Percentiles rank a stretch among this genome's conserved stretches.
These are phyloP conservation scores for Aspergillus sp. DNA, from an alignment of 2,329 filamentous ascomycete genomes.

Conservation along the genomic window DNA sequence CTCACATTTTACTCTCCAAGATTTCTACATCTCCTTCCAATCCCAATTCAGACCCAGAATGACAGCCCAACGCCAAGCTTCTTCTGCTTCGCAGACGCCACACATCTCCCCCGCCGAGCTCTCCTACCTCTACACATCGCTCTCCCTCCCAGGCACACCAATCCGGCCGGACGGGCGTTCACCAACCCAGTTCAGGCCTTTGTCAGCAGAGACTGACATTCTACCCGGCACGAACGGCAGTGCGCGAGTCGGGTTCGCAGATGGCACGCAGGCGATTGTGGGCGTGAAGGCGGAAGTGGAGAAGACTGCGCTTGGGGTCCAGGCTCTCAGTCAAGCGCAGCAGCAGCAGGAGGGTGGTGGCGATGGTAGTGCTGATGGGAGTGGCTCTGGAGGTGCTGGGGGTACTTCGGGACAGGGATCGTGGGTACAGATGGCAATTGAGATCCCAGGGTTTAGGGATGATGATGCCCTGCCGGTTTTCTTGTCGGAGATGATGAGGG, in stretches of 20 bases:
- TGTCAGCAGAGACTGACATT: conserved; percentile 87
- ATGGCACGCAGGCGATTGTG: conserved; percentile 93
- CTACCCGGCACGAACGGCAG: conserved; percentile 88
- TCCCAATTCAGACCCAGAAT: conserved; percentile 41
- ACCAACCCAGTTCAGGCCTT: conserved; percentile 82
- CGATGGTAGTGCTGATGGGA: conserved; percentile 22
- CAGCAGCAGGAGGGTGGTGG: conserved; percentile 24
- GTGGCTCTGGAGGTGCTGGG: conserved; percentile 20
- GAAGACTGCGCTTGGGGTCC: conserved; percentile 54
- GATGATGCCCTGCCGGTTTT: conserved; percentile 90
- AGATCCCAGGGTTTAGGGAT: conserved; percentile 86
- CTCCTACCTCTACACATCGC: conserved; percentile 87
- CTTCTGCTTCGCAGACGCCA: conserved; percentile 45
- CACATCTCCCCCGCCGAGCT: conserved; percentile 94
- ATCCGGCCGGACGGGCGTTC: conserved; percentile 85
- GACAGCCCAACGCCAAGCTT: conserved; percentile 64
- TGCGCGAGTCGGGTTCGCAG: conserved; percentile 88
- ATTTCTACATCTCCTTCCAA: too few species aligned
- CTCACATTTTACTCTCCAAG: too few species aligned
- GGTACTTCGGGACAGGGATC: conserved; percentile 52
- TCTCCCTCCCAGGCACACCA: conserved; percentile 69
- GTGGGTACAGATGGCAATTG: conserved; percentile 89
- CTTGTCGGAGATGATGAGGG: conserved; percentile 80
- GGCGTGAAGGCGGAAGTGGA: conserved; percentile 95
- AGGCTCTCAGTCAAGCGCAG: conserved; percentile 39